These are phyloP conservation scores for Stephanodiscus triporus DNA, from an alignment of 108 stramenopile genomes.

Conservation along the genomic window DNA sequence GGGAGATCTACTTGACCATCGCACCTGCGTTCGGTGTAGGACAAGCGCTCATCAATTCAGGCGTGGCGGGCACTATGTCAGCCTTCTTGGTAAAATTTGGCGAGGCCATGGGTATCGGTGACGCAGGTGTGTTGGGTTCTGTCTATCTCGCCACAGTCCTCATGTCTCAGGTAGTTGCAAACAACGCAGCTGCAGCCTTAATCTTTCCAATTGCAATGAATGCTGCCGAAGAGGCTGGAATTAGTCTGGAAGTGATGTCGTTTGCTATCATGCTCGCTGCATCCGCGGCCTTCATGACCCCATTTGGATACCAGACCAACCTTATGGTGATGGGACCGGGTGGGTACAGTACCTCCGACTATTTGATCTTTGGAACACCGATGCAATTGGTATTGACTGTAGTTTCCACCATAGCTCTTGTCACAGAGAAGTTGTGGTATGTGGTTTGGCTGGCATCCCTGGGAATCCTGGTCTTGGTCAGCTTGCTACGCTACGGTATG, in stretches of 20 bases:
- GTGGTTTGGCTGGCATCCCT: neutral
- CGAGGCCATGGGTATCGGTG: neutral
- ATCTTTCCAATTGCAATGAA: constrained; percentile 54
- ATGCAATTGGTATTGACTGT: constrained; percentile 2
- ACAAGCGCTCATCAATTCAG: constrained; percentile 68
- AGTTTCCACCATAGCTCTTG: neutral
- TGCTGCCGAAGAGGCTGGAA: constrained; percentile 62
- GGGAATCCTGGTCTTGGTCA: neutral
- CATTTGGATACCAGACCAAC: constrained; percentile 84
- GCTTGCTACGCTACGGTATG: neutral
- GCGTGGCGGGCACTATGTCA: neutral
- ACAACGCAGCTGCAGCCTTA: constrained; percentile 86
- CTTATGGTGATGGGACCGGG: constrained; percentile 86
- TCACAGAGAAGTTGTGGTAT: neutral
- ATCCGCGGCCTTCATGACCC: constrained; percentile 75
- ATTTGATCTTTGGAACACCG: neutral
- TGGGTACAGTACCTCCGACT: constrained; percentile 54
- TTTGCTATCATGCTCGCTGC: constrained; percentile 83
- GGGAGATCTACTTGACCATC: constrained; percentile 85
- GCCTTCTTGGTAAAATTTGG: neutral
- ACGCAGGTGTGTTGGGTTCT: constrained; percentile 73
- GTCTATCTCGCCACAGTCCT: constrained; percentile 85
- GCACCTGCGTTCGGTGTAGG: constrained; percentile 87
- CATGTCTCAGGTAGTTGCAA: constrained; percentile 81
- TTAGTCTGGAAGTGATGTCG: constrained; percentile 65